phyloP scores from a whole-genome alignment of 768 basidiomycete species.

The Suillus discolor region DNA sequence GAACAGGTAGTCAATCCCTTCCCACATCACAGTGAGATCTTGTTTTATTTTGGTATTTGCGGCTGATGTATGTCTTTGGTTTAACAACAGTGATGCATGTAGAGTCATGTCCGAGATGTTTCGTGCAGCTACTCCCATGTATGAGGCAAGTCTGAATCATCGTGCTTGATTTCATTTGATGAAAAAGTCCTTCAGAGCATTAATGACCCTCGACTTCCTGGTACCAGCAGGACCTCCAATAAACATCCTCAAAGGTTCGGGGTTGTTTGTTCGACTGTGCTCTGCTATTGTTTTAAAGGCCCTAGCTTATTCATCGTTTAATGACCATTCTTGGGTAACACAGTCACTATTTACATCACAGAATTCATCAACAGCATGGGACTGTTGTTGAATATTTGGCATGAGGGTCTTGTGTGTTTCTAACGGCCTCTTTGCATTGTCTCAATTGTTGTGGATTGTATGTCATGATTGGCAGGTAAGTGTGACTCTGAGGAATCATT shows the following conservation, averaged over 20 bases:
- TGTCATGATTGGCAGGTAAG: not conserved
- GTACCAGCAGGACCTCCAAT: constrained; percentile 38
- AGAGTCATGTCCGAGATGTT: constrained; percentile 38
- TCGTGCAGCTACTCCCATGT: constrained; percentile 35
- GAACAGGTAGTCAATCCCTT: constrained; percentile 42
- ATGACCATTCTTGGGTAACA: not conserved
- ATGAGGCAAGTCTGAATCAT: constrained; percentile 31
- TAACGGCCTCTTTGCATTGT: not conserved
- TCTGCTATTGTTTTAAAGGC: constrained; percentile 33
- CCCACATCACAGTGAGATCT: not conserved
- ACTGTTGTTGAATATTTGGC: not conserved
- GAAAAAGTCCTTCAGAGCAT: constrained; percentile 26
- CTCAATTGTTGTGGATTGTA: not conserved
- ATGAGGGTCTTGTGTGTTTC: not conserved
- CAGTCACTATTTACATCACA: not conserved
- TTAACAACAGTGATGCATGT: constrained; percentile 36
- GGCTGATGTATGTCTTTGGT: constrained; percentile 3
- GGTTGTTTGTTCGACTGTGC: constrained; percentile 15
- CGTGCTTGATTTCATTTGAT: constrained; percentile 20
- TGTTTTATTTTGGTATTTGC: not conserved
- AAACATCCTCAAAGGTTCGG: constrained; percentile 35
- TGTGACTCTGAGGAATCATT: not conserved
- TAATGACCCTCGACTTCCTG: constrained; percentile 35
- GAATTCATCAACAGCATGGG: not conserved
- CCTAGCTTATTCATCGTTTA: constrained; percentile 36